Conservation (phyloP, 1,139 yeast species). For the Protomyces lactucae-debilis region DNA sequence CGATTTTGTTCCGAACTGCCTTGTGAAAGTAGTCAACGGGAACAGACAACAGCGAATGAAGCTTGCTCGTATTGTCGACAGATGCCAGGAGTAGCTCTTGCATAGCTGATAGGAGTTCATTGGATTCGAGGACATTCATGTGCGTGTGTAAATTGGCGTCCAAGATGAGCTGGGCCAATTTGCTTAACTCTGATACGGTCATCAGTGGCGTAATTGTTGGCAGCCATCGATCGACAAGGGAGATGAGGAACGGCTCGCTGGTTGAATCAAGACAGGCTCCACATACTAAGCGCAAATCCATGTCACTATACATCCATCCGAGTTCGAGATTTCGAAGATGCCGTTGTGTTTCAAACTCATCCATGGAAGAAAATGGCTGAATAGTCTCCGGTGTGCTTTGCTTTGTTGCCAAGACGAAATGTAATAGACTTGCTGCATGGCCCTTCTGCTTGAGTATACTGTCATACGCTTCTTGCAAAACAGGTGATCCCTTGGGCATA, state of each 20-base stretch:
- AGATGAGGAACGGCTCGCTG: background rate
- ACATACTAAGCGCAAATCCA: background rate
- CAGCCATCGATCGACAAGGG: background rate
- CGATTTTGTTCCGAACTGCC: background rate
- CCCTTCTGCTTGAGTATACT: background rate
- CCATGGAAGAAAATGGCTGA: background rate
- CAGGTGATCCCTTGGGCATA: background rate
- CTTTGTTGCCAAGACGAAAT: background rate
- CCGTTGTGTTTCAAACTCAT: background rate
- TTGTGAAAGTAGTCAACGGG: conserved; percentile 14
- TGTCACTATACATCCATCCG: background rate
- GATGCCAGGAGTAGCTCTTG: background rate
- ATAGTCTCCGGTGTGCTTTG: background rate
- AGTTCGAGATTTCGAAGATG: background rate
- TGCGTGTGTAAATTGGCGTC: background rate
- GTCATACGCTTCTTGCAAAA: background rate
- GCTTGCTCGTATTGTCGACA: background rate
- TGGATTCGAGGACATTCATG: background rate
- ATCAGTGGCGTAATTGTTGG: background rate
- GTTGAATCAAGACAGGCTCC: background rate
- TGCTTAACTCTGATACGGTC: background rate
- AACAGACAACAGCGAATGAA: background rate
- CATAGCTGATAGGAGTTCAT: background rate
- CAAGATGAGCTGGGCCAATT: background rate
- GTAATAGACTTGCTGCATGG: background rate